These are phyloP conservation scores for Glycyrrhiza uralensis DNA, from an alignment of 306 rosid genomes.

Conservation along the genomic window DNA sequence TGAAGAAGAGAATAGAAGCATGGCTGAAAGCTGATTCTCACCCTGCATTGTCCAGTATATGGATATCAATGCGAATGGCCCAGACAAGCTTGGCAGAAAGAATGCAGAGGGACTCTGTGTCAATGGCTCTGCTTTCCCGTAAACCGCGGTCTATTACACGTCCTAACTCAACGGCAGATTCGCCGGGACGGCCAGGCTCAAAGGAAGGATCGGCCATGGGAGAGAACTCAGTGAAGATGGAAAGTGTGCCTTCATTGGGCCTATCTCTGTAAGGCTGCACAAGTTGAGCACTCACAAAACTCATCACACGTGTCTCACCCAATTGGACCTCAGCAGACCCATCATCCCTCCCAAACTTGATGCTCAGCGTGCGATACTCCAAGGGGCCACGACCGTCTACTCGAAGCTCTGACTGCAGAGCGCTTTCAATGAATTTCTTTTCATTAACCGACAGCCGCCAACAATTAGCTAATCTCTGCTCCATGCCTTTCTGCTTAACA, in stretches of 20 bases:
- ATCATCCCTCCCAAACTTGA: slow-evolving; percentile 65
- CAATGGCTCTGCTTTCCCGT: slow-evolving; percentile 81
- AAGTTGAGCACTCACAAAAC: slow-evolving; percentile 63
- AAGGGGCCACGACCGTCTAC: slow-evolving; percentile 86
- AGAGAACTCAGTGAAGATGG: slow-evolving; percentile 86
- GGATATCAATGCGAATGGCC: slow-evolving; percentile 85
- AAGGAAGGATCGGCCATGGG: slow-evolving; percentile 97
- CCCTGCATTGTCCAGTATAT: slow-evolving; percentile 90
- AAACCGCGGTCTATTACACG: slow-evolving; percentile 84
- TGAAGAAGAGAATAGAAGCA: not conserved
- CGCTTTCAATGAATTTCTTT: slow-evolving; percentile 60
- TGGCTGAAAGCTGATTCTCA: slow-evolving; percentile 19
- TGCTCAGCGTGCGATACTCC: slow-evolving; percentile 63
- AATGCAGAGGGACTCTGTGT: slow-evolving; percentile 78
- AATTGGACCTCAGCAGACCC: slow-evolving; percentile 79
- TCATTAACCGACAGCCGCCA: slow-evolving; percentile 62
- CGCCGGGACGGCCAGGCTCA: slow-evolving; percentile 81
- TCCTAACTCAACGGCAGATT: slow-evolving; percentile 74
- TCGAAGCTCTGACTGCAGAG: slow-evolving; percentile 60
- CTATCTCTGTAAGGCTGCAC: slow-evolving; percentile 79
- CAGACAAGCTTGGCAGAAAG: slow-evolving; percentile 74
- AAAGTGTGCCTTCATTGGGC: slow-evolving; percentile 81
- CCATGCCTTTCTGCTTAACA: slow-evolving; percentile 36
- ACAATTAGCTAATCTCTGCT: slow-evolving; percentile 63
- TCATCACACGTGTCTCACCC: slow-evolving; percentile 78